Conservation (phyloP, 495 filamentous ascomycete genomes). For the Penicillium angulare region DNA sequence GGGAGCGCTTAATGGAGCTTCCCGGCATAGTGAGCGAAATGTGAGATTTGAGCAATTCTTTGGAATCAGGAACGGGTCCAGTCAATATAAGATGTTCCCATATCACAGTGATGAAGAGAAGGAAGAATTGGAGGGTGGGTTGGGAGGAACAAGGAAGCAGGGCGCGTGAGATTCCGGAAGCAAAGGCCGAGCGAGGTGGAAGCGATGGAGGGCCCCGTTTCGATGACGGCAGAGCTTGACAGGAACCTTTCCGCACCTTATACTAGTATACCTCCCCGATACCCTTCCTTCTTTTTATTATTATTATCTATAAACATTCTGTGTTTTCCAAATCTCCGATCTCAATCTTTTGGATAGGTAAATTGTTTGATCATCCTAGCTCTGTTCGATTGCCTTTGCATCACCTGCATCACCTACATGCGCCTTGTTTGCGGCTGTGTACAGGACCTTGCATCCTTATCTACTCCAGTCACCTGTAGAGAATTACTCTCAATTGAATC, state of each 20-base stretch:
- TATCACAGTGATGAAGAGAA: neutral
- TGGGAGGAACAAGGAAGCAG: constrained; percentile 10
- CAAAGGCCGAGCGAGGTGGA: constrained; percentile 10
- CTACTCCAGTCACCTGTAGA: neutral
- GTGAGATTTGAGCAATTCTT: constrained; percentile 12
- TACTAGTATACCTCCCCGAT: neutral
- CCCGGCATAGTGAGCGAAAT: constrained; percentile 50
- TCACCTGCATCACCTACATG: no score
- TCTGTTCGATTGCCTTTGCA: constrained; percentile 5
- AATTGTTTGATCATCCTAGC: no score
- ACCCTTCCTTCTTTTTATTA: neutral
- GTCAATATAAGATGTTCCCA: neutral
- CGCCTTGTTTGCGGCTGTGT: constrained; percentile 3
- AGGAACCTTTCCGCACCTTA: no score
- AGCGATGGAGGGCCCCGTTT: constrained; percentile 6
- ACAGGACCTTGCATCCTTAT: constrained; percentile 3
- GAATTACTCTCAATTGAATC: neutral
- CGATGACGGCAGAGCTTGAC: constrained; percentile 29
- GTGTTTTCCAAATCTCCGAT: no score
- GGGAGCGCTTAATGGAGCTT: constrained; percentile 57
- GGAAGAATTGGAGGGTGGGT: neutral
- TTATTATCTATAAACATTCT: neutral
- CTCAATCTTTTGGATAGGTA: no score
- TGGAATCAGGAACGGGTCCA: neutral
- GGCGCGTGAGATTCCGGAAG: constrained; percentile 16